Percentiles rank a stretch among this genome's conserved stretches.
Conservation (phyloP, 495 filamentous ascomycete genomes). For the Immersiella caudata region DNA sequence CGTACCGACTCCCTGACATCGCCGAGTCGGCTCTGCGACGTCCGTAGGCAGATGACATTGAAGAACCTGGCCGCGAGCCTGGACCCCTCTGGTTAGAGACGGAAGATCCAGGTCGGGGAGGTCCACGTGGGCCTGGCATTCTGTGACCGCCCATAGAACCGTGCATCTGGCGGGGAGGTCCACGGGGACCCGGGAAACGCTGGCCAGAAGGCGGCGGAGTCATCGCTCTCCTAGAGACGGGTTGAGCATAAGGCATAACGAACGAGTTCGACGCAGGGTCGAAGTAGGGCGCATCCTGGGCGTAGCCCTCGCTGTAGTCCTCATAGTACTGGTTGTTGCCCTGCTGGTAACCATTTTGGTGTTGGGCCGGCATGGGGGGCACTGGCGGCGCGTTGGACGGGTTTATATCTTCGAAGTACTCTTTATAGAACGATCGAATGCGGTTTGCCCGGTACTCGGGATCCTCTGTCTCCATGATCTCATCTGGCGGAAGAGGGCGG, state of each 20-base stretch:
- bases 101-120: constrained; percentile 49
- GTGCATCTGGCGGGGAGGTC: constrained; percentile 37
- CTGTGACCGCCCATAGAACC: constrained; percentile 44
- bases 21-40: constrained; percentile 47
- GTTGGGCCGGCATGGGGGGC: constrained; percentile 43
- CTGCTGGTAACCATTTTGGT: constrained; percentile 20
- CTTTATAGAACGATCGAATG: constrained; percentile 98
- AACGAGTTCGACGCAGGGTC: constrained; percentile 76
- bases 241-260: constrained; percentile 78
- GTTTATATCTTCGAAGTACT: constrained; percentile 93
- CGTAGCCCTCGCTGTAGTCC: constrained; percentile 71
- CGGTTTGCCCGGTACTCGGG: constrained; percentile 93
- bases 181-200: constrained; percentile 57
- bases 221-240: constrained; percentile 88
- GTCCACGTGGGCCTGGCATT: constrained; percentile 34
- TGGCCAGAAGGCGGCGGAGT: constrained; percentile 87
- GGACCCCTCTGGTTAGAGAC: constrained; percentile 45
- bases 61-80: constrained; percentile 62
- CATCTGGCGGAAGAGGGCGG: constrained; percentile 87
- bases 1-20: constrained; percentile 39
- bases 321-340: constrained; percentile 23
- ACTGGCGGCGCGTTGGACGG: constrained; percentile 49
- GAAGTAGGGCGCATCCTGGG: constrained; percentile 65
- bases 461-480: constrained; percentile 69
- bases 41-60: constrained; percentile 62